phyloP scores from a whole-genome alignment of 495 filamentous ascomycete species.

The Neurospora sp. region DNA sequence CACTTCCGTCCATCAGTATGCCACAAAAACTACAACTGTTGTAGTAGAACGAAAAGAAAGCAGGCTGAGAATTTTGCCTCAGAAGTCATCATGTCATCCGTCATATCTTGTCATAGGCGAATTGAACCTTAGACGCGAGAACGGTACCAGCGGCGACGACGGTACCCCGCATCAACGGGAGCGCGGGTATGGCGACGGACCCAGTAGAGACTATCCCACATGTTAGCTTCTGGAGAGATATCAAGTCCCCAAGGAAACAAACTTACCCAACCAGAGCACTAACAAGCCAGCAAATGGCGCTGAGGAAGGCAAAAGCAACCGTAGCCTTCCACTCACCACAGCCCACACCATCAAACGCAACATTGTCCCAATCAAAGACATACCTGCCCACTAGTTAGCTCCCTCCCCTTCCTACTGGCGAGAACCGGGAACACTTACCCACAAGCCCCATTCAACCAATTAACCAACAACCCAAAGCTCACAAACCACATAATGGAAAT shows the following conservation, averaged over 20 bases:
- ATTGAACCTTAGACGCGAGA: conserved; percentile 27
- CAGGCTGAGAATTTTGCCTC: neutral
- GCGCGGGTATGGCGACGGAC: conserved; percentile 23
- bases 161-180: conserved; percentile 10
- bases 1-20: neutral
- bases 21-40: neutral
- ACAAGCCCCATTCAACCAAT: conserved; percentile 40
- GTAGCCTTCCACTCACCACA: conserved; percentile 57
- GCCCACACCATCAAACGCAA: conserved; percentile 69
- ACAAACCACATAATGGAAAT: conserved; percentile 55
- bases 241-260: neutral
- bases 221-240: neutral
- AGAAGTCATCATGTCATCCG: neutral
- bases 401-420: neutral
- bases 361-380: conserved; percentile 86
- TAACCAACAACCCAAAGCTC: conserved; percentile 51
- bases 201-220: conserved; percentile 26
- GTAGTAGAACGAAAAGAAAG: neutral
- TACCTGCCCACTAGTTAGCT: conserved; percentile 33
- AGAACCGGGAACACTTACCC: conserved; percentile 46
- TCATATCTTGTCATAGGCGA: neutral
- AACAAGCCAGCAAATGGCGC: conserved; percentile 56
- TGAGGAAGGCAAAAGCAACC: conserved; percentile 57
- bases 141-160: conserved; percentile 32
- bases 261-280: conserved; percentile 40